Base-by-base conservation (phyloP, 1,284 basidiomycete genomes). In the Heimioporus retisporus region DNA sequence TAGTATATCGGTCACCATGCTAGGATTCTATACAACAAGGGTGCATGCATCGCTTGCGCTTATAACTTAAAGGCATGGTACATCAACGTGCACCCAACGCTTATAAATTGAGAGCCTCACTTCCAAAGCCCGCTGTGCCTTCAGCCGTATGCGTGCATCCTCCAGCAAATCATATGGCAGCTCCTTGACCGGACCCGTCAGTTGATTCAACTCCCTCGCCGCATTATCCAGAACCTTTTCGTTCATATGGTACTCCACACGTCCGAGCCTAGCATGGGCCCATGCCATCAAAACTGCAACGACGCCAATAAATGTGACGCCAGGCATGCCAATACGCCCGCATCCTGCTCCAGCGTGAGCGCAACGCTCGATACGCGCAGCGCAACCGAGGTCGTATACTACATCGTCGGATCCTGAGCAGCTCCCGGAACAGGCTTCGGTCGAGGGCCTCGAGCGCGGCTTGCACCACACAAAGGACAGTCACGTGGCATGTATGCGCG, bases 191-290 rank as follows among this genome's bases (percentile, higher is more conserved):
- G 96, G 94, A 1, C 97, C 96, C 56, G 85, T 88, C 67, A 99
- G 83, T 80, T 95, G 92, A 81, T 99, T 99, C 55, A 40, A 11
- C 35, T 40, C 96, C 64, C 97, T 85, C 46, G 96, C 84, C 18
- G 98, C 97, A 69, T 88, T 90, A 74, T 99, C 97, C 71, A 99
- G 83, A 77, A 99, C 95, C 85, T 97, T 96, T 82, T 96, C 93
- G 69, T 93, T 93, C 75, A 99, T 81, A 77, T 94, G 89, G 81
- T 93, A 91, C 81, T 98, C 95, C n/a, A 84, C 40, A 97, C 94
- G 78, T 99, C 97, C 60, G 89, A 82, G 99, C 83, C 82, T 99
- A 28, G 83, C 5, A 93, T 89, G 25, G 93, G 80, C 6, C 93
- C 92, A 64, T 92, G 90, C 64, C 92, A 85, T 74, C 88, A 86